These are phyloP conservation scores for Cochlearia excelsa DNA, from an alignment of 345 rosid species.

Conservation along the genomic window DNA sequence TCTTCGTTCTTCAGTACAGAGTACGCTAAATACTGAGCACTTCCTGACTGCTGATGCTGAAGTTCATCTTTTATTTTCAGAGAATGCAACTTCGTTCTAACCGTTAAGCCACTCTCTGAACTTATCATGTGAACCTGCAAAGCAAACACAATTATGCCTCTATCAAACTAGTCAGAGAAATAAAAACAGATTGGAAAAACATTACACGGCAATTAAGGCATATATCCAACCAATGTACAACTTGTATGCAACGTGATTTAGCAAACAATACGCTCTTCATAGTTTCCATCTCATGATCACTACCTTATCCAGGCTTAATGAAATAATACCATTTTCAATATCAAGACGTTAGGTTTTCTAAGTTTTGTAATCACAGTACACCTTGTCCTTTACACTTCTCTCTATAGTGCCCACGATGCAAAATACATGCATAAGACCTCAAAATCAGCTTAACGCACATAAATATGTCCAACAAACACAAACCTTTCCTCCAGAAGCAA, in stretches of 20 bases:
- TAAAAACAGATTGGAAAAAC: neutral
- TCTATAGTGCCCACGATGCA: neutral
- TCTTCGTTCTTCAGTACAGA: constrained; percentile 71
- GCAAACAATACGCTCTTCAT: constrained; percentile 11
- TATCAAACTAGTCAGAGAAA: constrained; percentile 24
- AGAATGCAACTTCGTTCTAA: constrained; percentile 85
- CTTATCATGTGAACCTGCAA: constrained; percentile 71
- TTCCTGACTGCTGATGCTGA: constrained; percentile 55
- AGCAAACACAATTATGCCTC: constrained; percentile 25
- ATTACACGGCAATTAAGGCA: constrained; percentile 11
- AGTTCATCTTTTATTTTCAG: constrained; percentile 91
- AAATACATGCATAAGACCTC: constrained; percentile 16
- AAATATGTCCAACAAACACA: constrained; percentile 31
- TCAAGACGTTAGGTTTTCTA: constrained; percentile 12
- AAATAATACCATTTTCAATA: constrained; percentile 18
- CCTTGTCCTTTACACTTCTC: neutral
- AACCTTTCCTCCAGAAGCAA: constrained; percentile 95
- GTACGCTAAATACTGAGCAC: constrained; percentile 64
- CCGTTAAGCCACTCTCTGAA: constrained; percentile 63
- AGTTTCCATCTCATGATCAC: constrained; percentile 19
- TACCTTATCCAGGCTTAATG: neutral
- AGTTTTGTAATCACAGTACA: constrained; percentile 16
- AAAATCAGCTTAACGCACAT: constrained; percentile 19
- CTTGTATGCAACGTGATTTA: constrained; percentile 16
- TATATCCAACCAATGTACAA: constrained; percentile 11